Conservation (phyloP, 768 basidiomycete genomes). For the Astraeus odoratus region DNA sequence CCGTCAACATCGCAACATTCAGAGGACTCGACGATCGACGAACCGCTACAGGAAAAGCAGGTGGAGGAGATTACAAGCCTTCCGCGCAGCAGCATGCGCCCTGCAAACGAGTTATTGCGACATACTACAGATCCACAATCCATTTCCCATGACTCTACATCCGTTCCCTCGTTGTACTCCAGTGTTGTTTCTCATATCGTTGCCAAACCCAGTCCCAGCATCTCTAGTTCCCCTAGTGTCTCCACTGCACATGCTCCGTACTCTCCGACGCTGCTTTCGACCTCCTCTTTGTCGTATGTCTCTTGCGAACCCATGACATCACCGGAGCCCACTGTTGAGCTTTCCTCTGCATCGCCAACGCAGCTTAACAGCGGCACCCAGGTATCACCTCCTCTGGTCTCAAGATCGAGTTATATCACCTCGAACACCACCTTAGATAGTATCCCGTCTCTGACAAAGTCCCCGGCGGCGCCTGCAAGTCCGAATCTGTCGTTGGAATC, state of each 20-base stretch:
- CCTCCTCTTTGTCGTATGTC: conserved; percentile 3
- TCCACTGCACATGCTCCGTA: conserved; percentile 9
- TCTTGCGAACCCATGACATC: conserved; percentile 10
- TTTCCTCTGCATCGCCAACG: conserved; percentile 9
- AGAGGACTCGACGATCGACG: conserved; percentile 10
- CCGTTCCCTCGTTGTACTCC: conserved; percentile 19
- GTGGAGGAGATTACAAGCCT: conserved; percentile 11
- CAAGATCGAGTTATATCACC: conserved; percentile 14
- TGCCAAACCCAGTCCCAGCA: conserved; percentile 7
- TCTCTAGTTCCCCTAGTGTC: conserved; percentile 2
- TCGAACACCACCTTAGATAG: conserved; percentile 21
- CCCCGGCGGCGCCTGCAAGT: conserved; percentile 17
- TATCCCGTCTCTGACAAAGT: conserved; percentile 7
- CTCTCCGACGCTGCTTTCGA: conserved; percentile 4
- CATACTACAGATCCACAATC: not conserved
- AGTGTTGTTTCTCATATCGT: conserved; percentile 18
- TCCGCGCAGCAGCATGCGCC: conserved; percentile 1
- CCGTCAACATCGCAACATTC: conserved; percentile 16
- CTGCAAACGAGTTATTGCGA: conserved; percentile 1
- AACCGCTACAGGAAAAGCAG: conserved; percentile 21
- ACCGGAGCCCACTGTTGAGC: conserved; percentile 10
- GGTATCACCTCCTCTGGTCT: conserved; percentile 3
- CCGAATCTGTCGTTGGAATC: conserved; percentile 17
- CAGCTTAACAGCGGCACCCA: conserved; percentile 13
- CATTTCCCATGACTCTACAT: conserved; percentile 5